phyloP scores from a whole-genome alignment of 805 yeast genomes.

The Tetrapisispora iriomotensis region DNA sequence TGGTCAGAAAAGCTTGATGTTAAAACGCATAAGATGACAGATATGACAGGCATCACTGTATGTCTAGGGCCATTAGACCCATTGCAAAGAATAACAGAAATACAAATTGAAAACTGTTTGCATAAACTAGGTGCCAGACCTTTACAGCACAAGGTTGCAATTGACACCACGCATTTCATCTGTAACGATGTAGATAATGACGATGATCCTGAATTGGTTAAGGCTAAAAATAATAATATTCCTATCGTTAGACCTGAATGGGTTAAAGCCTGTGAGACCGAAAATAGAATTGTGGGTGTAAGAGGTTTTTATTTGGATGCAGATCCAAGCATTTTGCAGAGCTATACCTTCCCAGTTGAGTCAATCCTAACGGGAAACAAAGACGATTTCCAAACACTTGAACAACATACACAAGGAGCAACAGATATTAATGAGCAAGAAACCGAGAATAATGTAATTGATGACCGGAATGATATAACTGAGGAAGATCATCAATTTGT shows the following conservation, averaged over 20 bases:
- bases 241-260: conserved; percentile 96
- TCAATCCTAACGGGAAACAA: conserved; percentile 23
- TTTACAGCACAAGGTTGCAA: conserved; percentile 58
- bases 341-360: conserved; percentile 33
- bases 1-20: conserved; percentile 58
- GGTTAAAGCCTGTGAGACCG: conserved; percentile 87
- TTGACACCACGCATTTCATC: conserved; percentile 93
- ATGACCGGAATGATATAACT: no score
- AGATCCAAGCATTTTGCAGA: conserved; percentile 34
- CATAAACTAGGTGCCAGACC: conserved; percentile 75
- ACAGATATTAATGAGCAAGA: no score
- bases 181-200: conserved; percentile 30
- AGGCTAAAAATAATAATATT: conserved; percentile 76
- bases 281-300: conserved; percentile 86
- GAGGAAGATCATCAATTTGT: no score
- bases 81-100: conserved; percentile 36
- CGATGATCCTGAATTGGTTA: conserved; percentile 46
- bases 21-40: conserved; percentile 92
- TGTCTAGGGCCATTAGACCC: conserved; percentile 75
- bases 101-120: conserved; percentile 56
- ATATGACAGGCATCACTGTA: conserved; percentile 81
- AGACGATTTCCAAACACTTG: not conserved
- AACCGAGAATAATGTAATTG: not conserved
- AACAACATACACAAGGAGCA: not conserved
- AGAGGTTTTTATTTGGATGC: conserved; percentile 69